Evolutionary conservation across 306 rosid genomes (phyloP).

Genomic region (Hippophae tibetana): DNA sequence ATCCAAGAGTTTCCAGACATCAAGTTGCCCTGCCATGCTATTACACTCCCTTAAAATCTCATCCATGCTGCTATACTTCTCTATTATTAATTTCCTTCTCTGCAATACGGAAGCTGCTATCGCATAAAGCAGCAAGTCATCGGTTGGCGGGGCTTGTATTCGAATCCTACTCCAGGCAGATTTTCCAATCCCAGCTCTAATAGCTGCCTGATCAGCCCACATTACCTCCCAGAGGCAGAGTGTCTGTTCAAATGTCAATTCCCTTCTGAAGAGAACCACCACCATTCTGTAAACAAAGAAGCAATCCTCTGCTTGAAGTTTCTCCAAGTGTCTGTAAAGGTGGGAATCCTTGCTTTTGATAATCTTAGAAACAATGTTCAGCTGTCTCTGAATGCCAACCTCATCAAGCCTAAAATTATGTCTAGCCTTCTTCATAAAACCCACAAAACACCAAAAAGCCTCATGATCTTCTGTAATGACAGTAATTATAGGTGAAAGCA

Average conservation of each 20-base stretch:
- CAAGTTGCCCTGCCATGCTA: conserved; percentile 92
- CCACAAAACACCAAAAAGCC: conserved; percentile 99
- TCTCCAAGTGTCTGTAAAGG: conserved; percentile 84
- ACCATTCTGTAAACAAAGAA: conserved; percentile 98
- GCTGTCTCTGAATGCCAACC: conserved; percentile 92
- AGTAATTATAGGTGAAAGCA: conserved; percentile 80
- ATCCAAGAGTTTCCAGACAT: conserved; percentile 94
- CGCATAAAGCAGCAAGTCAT: conserved; percentile 81
- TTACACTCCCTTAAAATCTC: conserved; percentile 96
- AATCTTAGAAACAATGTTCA: conserved; percentile 68
- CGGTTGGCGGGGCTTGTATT: conserved; percentile 96
- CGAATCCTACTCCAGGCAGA: conserved; percentile 95
- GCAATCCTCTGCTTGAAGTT: conserved; percentile 97
- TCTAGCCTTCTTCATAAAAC: conserved; percentile 97
- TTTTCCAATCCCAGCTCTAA: conserved; percentile 83
- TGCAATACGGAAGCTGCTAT: conserved; percentile 94
- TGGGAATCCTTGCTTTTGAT: conserved; percentile 80
- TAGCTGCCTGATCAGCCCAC: conserved; percentile 99
- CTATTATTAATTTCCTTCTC: conserved; percentile 80
- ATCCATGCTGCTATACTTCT: conserved; percentile 97
- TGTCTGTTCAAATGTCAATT: conserved; percentile 90
- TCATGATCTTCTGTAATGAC: conserved; percentile 82
- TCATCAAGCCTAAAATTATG: conserved; percentile 98
- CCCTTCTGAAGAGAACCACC: conserved; percentile 93
- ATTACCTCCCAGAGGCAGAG: conserved; percentile 98